phyloP scores from a whole-genome alignment of 2,329 filamentous ascomycete species.

The Teratosphaeriaceae sp. region DNA sequence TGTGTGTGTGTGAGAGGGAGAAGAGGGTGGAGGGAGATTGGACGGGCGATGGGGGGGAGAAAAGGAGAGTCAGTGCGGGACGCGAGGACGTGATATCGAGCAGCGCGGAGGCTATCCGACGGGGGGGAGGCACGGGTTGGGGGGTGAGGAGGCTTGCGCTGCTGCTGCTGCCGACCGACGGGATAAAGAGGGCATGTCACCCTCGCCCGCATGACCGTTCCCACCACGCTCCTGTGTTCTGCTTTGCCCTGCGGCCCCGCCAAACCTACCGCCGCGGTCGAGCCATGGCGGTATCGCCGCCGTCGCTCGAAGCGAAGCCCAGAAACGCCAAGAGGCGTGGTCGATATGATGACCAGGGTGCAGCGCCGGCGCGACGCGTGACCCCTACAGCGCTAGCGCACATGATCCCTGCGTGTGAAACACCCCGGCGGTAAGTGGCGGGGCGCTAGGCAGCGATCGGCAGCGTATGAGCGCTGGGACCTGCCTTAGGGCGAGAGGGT shows the following conservation, averaged over 20 bases:
- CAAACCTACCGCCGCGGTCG: too few species aligned
- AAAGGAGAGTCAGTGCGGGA: conserved; percentile 3
- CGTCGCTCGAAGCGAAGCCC: conserved; percentile 1
- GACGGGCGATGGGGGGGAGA: background rate
- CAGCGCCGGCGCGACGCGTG: background rate
- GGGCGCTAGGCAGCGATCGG: background rate
- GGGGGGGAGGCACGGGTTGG: background rate
- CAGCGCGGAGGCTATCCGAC: background rate
- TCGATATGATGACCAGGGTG: background rate
- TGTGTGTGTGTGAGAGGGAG: background rate
- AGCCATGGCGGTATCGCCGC: too few species aligned
- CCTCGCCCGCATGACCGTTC: too few species aligned
- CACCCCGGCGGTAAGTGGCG: background rate
- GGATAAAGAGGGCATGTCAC: too few species aligned
- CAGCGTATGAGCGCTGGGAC: background rate
- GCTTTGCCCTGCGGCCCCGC: too few species aligned
- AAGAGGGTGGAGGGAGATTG: background rate
- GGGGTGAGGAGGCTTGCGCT: background rate
- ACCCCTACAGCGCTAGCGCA: background rate
- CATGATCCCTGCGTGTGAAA: background rate
- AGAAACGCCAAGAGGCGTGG: background rate
- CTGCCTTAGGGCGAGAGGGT: background rate
- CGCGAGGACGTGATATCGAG: conserved; percentile 1
- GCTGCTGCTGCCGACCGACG: too few species aligned
- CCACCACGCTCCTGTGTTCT: too few species aligned